These are phyloP conservation scores for Plasmodium gallinaceum DNA, from an alignment of 169 alveolate genomes.

Conservation along the genomic window DNA sequence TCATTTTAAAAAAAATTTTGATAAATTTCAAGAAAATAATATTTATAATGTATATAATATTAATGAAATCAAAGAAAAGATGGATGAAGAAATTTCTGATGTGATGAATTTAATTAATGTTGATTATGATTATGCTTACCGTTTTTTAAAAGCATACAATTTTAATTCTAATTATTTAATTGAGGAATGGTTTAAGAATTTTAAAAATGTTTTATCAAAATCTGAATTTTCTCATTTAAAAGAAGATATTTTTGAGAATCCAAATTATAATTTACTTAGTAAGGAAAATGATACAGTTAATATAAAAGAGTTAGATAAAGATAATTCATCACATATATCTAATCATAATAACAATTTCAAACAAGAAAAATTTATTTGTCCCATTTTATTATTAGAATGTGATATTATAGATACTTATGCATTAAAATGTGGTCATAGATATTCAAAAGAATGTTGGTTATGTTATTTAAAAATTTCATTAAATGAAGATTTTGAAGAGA, in stretches of 20 bases:
- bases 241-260: slow-evolving; percentile 9
- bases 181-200: slow-evolving; percentile 52
- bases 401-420: slow-evolving; percentile 32
- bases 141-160: slow-evolving; percentile 30
- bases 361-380: slow-evolving; percentile 26
- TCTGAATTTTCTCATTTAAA: slow-evolving; percentile 12
- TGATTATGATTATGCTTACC: slow-evolving; percentile 43
- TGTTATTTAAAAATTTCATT: slow-evolving; percentile 37
- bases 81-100: slow-evolving; percentile 26
- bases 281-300: no score
- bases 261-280: neutral
- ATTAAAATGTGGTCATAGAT: slow-evolving; percentile 52
- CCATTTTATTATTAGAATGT: slow-evolving; percentile 26
- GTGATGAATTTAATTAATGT: slow-evolving; percentile 21
- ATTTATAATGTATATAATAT: slow-evolving; percentile 23
- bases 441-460: slow-evolving; percentile 46
- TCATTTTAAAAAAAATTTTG: slow-evolving; percentile 31
- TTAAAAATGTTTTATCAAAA: slow-evolving; percentile 26
- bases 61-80: slow-evolving; percentile 24
- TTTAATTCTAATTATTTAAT: slow-evolving; percentile 43
- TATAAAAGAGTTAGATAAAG: neutral
- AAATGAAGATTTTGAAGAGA: slow-evolving; percentile 32
- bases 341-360: neutral
- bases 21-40: slow-evolving; percentile 22
- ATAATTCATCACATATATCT: neutral